Evolutionary conservation across 495 filamentous ascomycete genomes (phyloP).

Genomic region (Jackrogersella multiformis): DNA sequence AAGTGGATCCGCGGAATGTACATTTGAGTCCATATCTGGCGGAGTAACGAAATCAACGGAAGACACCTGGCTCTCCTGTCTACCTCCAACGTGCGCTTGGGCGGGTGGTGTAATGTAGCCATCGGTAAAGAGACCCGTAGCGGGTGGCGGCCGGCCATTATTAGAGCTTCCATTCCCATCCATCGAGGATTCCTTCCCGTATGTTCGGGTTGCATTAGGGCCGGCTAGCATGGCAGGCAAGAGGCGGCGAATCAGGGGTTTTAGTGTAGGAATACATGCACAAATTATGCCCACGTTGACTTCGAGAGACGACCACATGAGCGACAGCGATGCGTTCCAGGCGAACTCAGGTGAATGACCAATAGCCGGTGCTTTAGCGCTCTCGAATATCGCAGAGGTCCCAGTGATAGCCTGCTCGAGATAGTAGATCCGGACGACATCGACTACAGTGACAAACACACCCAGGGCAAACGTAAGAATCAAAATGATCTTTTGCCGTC

Average conservation of each 20-base stretch:
- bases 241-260: slow-evolving; percentile 80
- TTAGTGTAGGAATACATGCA: slow-evolving; percentile 87
- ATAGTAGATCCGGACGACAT: slow-evolving; percentile 89
- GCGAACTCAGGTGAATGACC: slow-evolving; percentile 54
- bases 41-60: slow-evolving; percentile 69
- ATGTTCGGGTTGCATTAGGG: slow-evolving; percentile 48
- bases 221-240: slow-evolving; percentile 74
- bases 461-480: slow-evolving; percentile 84
- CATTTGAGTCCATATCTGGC: slow-evolving; percentile 51
- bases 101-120: slow-evolving; percentile 37
- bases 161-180: slow-evolving; percentile 35
- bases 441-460: slow-evolving; percentile 85
- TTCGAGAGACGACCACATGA: slow-evolving; percentile 94
- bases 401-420: slow-evolving; percentile 73
- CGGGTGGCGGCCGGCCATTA: slow-evolving; percentile 24
- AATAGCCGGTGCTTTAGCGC: slow-evolving; percentile 43
- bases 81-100: slow-evolving; percentile 23
- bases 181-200: slow-evolving; percentile 38
- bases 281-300: slow-evolving; percentile 90
- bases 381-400: slow-evolving; percentile 18
- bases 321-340: slow-evolving; percentile 82
- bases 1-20: slow-evolving; percentile 19
- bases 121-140: slow-evolving; percentile 7
- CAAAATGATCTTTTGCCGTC: slow-evolving; percentile 83
- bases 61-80: slow-evolving; percentile 54